phyloP scores from a whole-genome alignment of 2,329 filamentous ascomycete species.

The Aureobasidium mangrovei region DNA sequence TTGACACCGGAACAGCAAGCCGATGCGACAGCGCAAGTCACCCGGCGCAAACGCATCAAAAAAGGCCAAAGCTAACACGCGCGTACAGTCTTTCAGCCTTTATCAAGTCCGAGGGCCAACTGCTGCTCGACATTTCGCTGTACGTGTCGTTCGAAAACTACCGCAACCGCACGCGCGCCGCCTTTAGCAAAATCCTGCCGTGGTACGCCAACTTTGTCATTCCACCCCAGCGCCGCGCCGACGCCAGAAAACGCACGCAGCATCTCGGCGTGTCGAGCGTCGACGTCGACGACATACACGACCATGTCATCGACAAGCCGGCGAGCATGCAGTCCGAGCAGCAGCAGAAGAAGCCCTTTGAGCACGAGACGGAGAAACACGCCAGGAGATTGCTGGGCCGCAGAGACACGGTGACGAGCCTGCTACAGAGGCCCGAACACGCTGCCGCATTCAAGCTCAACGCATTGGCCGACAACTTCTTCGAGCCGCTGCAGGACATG shows the following conservation, averaged over 20 bases:
- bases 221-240: conserved; percentile 61
- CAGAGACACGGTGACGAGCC: conserved; percentile 50
- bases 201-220: conserved; percentile 86
- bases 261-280: conserved; percentile 40
- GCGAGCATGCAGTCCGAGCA: conserved; percentile 20
- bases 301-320: conserved; percentile 28
- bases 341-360: conserved; percentile 19
- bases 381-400: conserved; percentile 46
- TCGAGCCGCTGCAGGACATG: conserved; percentile 60
- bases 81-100: conserved; percentile 37
- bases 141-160: conserved; percentile 91
- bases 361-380: conserved; percentile 27
- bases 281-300: conserved; percentile 35
- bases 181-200: conserved; percentile 69
- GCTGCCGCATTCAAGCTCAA: conserved; percentile 68
- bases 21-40: conserved; percentile 15
- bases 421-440: conserved; percentile 60
- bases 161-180: conserved; percentile 63
- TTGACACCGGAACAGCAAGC: conserved; percentile 11
- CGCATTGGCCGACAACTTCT: conserved; percentile 59
- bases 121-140: conserved; percentile 75
- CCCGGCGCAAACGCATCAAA: not conserved
- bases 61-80: not conserved
- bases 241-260: conserved; percentile 58
- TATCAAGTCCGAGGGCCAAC: conserved; percentile 63